Conservation (phyloP, 257 asterid species). For the Scutellaria barbata region DNA sequence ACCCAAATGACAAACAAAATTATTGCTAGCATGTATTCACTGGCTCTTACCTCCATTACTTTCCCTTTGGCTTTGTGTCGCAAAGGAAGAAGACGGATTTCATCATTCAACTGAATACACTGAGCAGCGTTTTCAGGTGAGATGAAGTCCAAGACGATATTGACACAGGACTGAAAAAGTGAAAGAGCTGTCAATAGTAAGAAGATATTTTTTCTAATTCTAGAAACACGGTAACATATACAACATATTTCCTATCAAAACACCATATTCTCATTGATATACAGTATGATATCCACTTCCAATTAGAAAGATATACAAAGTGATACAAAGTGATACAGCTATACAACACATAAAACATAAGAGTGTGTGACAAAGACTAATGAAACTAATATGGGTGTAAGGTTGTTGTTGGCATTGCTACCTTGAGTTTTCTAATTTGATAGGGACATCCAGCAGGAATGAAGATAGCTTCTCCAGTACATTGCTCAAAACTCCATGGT, state of each 20-base stretch:
- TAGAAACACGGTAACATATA: neutral
- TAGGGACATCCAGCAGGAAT: constrained; percentile 99
- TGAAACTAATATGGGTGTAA: constrained; percentile 11
- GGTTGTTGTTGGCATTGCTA: constrained; percentile 23
- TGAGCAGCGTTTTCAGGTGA: constrained; percentile 89
- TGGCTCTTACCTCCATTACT: constrained; percentile 66
- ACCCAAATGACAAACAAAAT: neutral
- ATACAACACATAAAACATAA: neutral
- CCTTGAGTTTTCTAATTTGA: constrained; percentile 84
- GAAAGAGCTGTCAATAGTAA: constrained; percentile 32
- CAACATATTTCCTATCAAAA: neutral
- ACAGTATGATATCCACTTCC: neutral
- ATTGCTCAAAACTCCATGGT: constrained; percentile 92
- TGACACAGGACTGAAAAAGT: constrained; percentile 76
- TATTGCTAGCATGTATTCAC: neutral
- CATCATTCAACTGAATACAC: constrained; percentile 75
- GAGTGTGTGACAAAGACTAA: neutral
- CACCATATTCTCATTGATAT: neutral
- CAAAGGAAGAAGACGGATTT: constrained; percentile 80
- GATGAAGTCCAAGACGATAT: constrained; percentile 79
- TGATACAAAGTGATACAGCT: constrained; percentile 5
- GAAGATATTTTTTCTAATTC: constrained; percentile 23
- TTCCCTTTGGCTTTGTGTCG: constrained; percentile 78
- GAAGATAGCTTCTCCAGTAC: constrained; percentile 86
- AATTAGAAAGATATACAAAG: constrained; percentile 7